Percentiles rank a stretch among this genome's conserved stretches.
phyloP scores from a whole-genome alignment of 2,329 filamentous ascomycete genomes.

The Alternaria sp. region DNA sequence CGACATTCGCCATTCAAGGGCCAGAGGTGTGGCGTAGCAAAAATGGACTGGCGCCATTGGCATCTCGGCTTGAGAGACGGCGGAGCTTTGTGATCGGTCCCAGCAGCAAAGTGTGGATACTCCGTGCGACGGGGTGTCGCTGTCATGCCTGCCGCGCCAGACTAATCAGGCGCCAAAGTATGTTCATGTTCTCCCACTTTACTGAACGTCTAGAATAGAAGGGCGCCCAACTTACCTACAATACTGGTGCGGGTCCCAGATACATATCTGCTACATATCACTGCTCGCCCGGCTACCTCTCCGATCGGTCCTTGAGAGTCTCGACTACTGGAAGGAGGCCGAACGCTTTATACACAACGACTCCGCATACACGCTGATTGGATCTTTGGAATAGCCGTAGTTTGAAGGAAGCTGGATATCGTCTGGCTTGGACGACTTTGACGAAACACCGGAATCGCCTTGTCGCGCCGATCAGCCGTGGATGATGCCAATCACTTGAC shows the following conservation, averaged over 20 bases:
- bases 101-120: constrained; percentile 8
- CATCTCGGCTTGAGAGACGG: constrained; percentile 7
- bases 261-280: constrained; percentile 7
- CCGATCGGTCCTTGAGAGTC: neutral
- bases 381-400: constrained; percentile 13
- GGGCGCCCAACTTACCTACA: neutral
- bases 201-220: neutral
- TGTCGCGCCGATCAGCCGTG: neutral
- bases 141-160: constrained; percentile 6
- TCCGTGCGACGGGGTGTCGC: constrained; percentile 1
- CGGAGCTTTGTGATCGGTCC: constrained; percentile 11
- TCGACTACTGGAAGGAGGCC: constrained; percentile 6
- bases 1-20: constrained; percentile 2
- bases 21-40: constrained; percentile 15
- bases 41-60: constrained; percentile 8
- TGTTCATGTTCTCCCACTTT: constrained; percentile 2
- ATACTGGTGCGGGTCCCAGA: constrained; percentile 10
- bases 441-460: constrained; percentile 4
- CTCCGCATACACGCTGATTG: constrained; percentile 1
- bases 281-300: constrained; percentile 1
- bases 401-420: neutral
- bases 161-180: constrained; percentile 3
- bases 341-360: neutral
- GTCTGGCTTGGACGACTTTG: neutral
- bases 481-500: constrained; percentile 11